Base-by-base conservation (phyloP, 2,329 filamentous ascomycete species). In the Aspergillus novofumigatus region DNA sequence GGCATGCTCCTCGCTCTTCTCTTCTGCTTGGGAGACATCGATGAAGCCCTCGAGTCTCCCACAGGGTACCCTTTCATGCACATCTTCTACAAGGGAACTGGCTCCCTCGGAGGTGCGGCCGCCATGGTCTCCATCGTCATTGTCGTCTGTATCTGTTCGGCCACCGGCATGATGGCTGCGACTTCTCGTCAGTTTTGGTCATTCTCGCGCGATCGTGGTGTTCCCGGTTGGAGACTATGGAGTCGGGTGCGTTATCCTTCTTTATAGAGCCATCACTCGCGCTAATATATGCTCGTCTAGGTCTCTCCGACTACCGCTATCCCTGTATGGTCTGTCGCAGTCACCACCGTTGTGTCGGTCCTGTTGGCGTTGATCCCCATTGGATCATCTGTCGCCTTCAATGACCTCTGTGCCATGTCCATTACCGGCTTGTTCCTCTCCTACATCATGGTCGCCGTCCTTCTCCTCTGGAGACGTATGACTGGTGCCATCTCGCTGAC, bases 281-380 rank as follows among this genome's bases (percentile, higher is more conserved):
- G 32, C 14, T 28, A 14, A 52, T 26, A 52, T 26, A 45, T 49
- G 42, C 53, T 10, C 35, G 38, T 7, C n/a, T 53, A 50, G 52
- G 44, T 47, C 14, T 38, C 49, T 14, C 58, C 56, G 7, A 51
- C 51, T 17, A 50, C 55, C 14, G 59, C 65, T n/a, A 35, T 73
- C 32, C 69, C 71, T 1, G 55, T 65, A 2, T 68, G 65, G 23
- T 61, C 69, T 4, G 61, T 73, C 21, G 29, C 67, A 2, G 29
- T 67, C 3, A 69, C 70, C 11, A 61, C 69, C 8, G 47, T 59
- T 10, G 60, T 75, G 57, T 65, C 64, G 29, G 58, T 62, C 1
- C 67, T 81, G 4, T 66, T 81, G 14, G 74, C 74, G 1, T 67
- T 81, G 23, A 81, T 83, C 69, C 81, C 81, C 65, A 76, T 83